Evolutionary conservation across 2,329 filamentous ascomycete genomes (phyloP).

Genomic region (Apiospora koreana): DNA sequence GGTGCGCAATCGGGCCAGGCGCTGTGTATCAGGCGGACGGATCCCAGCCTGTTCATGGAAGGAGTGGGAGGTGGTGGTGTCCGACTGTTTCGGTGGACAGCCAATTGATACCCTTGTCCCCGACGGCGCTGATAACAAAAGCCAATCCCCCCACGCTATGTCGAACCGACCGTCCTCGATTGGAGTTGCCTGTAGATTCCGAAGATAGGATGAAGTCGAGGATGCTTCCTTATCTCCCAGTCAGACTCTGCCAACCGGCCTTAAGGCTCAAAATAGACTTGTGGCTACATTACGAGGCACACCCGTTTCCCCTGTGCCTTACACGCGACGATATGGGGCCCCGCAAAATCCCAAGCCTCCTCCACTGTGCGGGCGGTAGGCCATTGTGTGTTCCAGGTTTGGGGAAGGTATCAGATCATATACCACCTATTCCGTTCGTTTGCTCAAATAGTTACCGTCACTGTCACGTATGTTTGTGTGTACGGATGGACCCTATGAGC

Average conservation of each 20-base stretch:
- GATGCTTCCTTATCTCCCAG: neutral
- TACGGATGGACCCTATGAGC: neutral
- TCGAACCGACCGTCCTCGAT: neutral
- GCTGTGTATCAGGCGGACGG: neutral
- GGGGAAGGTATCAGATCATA: neutral
- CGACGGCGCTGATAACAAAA: neutral
- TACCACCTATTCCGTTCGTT: neutral
- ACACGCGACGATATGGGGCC: neutral
- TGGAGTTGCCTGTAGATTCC: neutral
- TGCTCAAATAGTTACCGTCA: neutral
- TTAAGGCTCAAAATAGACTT: neutral
- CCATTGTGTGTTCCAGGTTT: neutral
- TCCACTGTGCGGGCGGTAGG: neutral
- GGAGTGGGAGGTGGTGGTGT: neutral
- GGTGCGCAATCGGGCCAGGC: neutral
- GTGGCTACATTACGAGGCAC: neutral
- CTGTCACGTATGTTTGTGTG: neutral
- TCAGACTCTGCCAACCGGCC: neutral
- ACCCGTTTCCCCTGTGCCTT: neutral
- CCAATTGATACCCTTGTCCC: neutral
- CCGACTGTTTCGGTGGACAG: neutral
- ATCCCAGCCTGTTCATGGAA: neutral
- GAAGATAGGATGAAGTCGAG: slow-evolving; percentile 6
- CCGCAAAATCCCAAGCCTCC: neutral
- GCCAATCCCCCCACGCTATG: neutral